Base-by-base conservation (phyloP, 176 grass and related monocot species). In the Carex myosuroides region DNA sequence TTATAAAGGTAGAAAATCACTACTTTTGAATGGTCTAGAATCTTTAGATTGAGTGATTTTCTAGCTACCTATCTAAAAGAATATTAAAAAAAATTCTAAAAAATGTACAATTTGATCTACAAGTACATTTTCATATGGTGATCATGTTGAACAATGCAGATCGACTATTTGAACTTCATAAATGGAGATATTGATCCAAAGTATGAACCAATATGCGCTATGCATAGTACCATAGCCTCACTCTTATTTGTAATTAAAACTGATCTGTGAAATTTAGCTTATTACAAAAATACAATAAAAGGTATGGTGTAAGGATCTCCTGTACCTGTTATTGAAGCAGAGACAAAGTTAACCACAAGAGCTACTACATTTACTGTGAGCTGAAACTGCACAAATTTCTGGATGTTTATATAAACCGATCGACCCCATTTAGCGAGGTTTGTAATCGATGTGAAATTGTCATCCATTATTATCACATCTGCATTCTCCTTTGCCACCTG, bases 401-500 rank as follows among this genome's bases (percentile, higher is more conserved):
- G 94, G 75, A 97, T 97, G 79, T 97, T 97, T 82, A 94, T 97
- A 86, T 94, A 97, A 2, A 97, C 94, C 0, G 94, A 90, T 16
- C 94, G 94, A 0, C 94, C 94, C 94, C 94, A 97, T 92, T 92
- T 97, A 29, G 94, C 84, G 0, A 97, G 92, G 54, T 97, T 97
- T 76, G 91, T 97, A 53, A 97, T 97, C 5, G 94, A 87, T 7
- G 92, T 83, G 81, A 97, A 97, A 69, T 97, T 97, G 82, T 97
- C 94, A 52, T 94, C 94, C 90, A 97, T 89, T 70, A 97, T 92
- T 17, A 97, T 92, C 71, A 97, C 92, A 70, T 97, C 95, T 0
- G 95, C 95, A 64, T 94, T 97, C 89, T 97, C 95, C 88, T 97
- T 97, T n/a, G 95, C 95, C 57, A 97, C 95, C 94, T 97, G 90